A percentile compares a stretch with the other conserved stretches of the same genome.
These are phyloP conservation scores for Entelexis paramagnoliae DNA, from an alignment of 1,139 yeast genomes.

Conservation along the genomic window DNA sequence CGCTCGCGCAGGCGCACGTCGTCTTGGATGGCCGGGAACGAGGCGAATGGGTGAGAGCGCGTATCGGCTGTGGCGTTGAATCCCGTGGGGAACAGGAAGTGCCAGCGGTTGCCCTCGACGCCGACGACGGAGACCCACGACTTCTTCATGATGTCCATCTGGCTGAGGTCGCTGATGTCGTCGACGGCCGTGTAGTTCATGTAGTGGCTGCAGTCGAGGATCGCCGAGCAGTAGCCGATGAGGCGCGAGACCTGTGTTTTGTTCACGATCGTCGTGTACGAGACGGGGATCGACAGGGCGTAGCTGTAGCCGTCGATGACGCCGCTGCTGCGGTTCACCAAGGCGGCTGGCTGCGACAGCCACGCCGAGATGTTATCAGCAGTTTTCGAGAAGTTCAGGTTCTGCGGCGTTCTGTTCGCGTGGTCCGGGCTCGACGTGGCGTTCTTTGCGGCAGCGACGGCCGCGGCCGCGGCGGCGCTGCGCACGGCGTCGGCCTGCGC, in stretches of 20 bases:
- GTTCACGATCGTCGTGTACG: not conserved
- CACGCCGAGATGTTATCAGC: conserved; percentile 10
- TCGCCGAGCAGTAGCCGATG: conserved; percentile 15
- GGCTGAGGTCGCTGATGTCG: not conserved
- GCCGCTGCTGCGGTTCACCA: conserved; percentile 17
- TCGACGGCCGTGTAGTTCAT: conserved; percentile 5
- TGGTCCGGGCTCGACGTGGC: not conserved
- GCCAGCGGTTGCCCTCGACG: conserved; percentile 6
- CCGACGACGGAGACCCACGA: conserved; percentile 5
- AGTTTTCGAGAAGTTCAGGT: conserved; percentile 7
- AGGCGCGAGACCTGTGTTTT: conserved; percentile 10
- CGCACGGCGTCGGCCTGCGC: not conserved
- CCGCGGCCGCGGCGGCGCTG: conserved; percentile 7
- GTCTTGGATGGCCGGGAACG: conserved; percentile 34
- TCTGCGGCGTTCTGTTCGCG: not conserved
- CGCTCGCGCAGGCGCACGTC: conserved; percentile 30
- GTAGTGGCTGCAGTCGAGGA: conserved; percentile 14
- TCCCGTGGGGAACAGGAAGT: conserved; percentile 12
- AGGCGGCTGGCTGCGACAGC: conserved; percentile 14
- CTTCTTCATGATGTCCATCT: not conserved
- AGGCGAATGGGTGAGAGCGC: conserved; percentile 18
- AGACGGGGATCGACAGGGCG: conserved; percentile 21
- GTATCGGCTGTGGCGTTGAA: conserved; percentile 17
- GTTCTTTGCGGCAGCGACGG: not conserved
- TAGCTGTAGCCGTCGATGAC: conserved; percentile 19